These are phyloP conservation scores for Pichia cephalocereana DNA, from an alignment of 805 yeast species.

Conservation along the genomic window DNA sequence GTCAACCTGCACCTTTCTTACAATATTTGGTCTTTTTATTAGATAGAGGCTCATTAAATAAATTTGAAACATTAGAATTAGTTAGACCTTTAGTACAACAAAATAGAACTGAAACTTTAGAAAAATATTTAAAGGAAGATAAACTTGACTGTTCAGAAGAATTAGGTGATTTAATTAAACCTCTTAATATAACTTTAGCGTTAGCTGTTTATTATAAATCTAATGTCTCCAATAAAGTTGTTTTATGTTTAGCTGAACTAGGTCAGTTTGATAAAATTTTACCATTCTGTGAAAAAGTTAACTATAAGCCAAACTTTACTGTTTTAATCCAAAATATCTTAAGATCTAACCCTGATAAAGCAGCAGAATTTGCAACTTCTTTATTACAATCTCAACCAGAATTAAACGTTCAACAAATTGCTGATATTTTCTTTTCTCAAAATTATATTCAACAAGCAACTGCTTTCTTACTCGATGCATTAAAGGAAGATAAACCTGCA, in stretches of 20 bases:
- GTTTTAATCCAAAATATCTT: slow-evolving; percentile 83
- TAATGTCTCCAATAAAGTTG: slow-evolving; percentile 78
- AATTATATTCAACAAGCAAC: slow-evolving; percentile 96
- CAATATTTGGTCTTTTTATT: slow-evolving; percentile 86
- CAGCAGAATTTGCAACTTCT: slow-evolving; percentile 92
- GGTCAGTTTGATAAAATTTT: slow-evolving; percentile 94
- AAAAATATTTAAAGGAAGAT: slow-evolving; percentile 94
- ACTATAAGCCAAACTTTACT: slow-evolving; percentile 83
- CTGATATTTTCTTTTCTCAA: slow-evolving; percentile 91
- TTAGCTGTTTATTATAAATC: slow-evolving; percentile 85
- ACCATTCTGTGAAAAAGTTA: slow-evolving; percentile 87
- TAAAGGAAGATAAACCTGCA: slow-evolving; percentile 86
- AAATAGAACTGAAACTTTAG: slow-evolving; percentile 86
- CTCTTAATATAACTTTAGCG: slow-evolving; percentile 77
- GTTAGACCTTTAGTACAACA: slow-evolving; percentile 94
- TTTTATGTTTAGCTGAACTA: slow-evolving; percentile 83
- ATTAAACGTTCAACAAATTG: slow-evolving; percentile 74
- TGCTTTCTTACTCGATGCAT: slow-evolving; percentile 89
- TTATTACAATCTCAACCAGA: slow-evolving; percentile 55
- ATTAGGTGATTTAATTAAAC: slow-evolving; percentile 91
- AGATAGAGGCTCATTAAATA: slow-evolving; percentile 88
- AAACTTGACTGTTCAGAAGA: slow-evolving; percentile 94
- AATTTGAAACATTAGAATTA: slow-evolving; percentile 87
- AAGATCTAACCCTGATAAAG: slow-evolving; percentile 94
- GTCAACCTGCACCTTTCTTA: slow-evolving; percentile 88